Conservation (phyloP, 2,329 filamentous ascomycete species). For the Penicillium olsonii region DNA sequence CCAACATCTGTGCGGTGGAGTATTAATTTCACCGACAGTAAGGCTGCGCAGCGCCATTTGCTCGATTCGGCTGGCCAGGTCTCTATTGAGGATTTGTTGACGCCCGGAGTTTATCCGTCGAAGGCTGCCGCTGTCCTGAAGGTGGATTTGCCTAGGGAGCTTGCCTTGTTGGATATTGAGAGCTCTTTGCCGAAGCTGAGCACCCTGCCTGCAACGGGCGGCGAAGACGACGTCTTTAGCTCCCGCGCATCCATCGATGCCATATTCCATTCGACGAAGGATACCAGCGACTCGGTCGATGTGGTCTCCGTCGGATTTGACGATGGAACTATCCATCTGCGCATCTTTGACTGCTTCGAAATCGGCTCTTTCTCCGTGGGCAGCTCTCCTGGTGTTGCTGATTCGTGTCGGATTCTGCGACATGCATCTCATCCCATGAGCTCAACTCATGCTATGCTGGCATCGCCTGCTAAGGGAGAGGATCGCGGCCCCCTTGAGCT, state of each 20-base stretch:
- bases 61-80: conserved; percentile 35
- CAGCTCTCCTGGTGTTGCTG: conserved; percentile 40
- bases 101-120: conserved; percentile 39
- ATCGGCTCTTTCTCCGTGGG: conserved; percentile 61
- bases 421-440: conserved; percentile 73
- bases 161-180: conserved; percentile 75
- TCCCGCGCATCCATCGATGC: conserved; percentile 68
- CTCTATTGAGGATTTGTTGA: conserved; percentile 45
- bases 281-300: conserved; percentile 73
- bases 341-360: conserved; percentile 82
- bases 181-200: conserved; percentile 75
- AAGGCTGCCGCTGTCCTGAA: conserved; percentile 40
- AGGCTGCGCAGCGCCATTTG: conserved; percentile 46
- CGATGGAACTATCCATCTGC: conserved; percentile 71
- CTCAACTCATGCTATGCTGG: conserved; percentile 76
- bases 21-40: conserved; percentile 55
- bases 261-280: conserved; percentile 65
- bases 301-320: conserved; percentile 74
- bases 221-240: conserved; percentile 69
- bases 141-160: conserved; percentile 68
- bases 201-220: conserved; percentile 65
- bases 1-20: conserved; percentile 57
- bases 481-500: conserved; percentile 54
- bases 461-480: conserved; percentile 39
- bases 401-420: conserved; percentile 47